Conservation (phyloP, 73 alveolate genomes). For the Uronychia setigera region DNA sequence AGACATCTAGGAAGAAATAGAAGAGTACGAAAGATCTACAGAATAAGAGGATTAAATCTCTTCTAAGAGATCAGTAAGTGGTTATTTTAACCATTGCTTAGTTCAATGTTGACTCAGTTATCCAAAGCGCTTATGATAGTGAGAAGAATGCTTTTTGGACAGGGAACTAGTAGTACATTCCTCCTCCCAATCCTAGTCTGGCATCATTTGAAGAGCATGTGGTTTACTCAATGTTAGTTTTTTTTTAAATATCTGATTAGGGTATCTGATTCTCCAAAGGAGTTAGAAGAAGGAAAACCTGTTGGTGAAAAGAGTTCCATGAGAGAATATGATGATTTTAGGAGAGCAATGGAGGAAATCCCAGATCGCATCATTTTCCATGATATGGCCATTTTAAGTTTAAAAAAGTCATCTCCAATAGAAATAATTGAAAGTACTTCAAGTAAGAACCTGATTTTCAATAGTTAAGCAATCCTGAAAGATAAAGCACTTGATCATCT, state of each 20-base stretch:
- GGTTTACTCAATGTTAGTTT: not conserved
- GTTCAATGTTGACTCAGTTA: slow-evolving; percentile 35
- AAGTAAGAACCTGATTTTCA: not conserved
- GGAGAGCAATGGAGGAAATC: slow-evolving; percentile 1
- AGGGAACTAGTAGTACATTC: not conserved
- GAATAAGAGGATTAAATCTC: not conserved
- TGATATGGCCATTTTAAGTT: slow-evolving; percentile 25
- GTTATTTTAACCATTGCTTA: no score
- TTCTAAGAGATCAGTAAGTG: not conserved
- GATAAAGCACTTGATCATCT: not conserved
- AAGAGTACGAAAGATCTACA: no score
- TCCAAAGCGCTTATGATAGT: slow-evolving; percentile 31
- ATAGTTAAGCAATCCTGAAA: not conserved
- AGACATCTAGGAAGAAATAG: no score
- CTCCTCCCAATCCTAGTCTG: slow-evolving; percentile 10
- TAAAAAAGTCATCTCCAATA: slow-evolving; percentile 6
- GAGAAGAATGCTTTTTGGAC: slow-evolving; percentile 40
- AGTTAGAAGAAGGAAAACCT: not conserved
- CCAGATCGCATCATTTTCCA: slow-evolving; percentile 17
- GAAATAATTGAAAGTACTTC: slow-evolving; percentile 3
- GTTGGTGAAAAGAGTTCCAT: slow-evolving; percentile 22
- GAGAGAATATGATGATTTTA: not conserved
- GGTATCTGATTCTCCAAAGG: slow-evolving; percentile 13
- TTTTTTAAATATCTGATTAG: slow-evolving; percentile 9
- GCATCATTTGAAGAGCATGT: slow-evolving; percentile 12